Evolutionary conservation across 768 basidiomycete species (phyloP).

Genomic region (Coprinopsis marcescibilis): DNA sequence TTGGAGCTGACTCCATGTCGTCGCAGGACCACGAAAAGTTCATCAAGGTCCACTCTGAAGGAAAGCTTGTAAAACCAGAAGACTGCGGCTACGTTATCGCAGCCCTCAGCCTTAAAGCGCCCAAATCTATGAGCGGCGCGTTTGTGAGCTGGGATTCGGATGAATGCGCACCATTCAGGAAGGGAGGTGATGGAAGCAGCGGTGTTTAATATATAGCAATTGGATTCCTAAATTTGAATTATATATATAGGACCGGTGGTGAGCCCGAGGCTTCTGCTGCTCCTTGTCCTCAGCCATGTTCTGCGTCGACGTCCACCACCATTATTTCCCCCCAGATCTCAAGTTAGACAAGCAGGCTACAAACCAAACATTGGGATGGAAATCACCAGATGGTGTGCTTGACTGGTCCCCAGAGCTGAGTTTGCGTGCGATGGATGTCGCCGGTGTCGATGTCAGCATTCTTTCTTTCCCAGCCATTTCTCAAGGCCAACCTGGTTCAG

Average conservation of each 20-base stretch:
- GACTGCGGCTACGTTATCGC: constrained; percentile 78
- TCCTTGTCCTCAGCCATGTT: constrained; percentile 10
- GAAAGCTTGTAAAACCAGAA: constrained; percentile 71
- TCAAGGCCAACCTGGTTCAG: constrained; percentile 29
- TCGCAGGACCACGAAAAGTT: constrained; percentile 53
- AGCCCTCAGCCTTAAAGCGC: constrained; percentile 60
- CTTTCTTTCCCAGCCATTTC: constrained; percentile 61
- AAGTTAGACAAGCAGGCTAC: constrained; percentile 33
- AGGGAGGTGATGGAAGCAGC: constrained; percentile 12
- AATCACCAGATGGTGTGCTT: constrained; percentile 54
- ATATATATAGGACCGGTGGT: no score
- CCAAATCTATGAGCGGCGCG: constrained; percentile 58
- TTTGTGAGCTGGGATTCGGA: constrained; percentile 81
- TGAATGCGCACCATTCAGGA: constrained; percentile 53
- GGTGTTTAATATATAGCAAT: no score
- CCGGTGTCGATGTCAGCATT: constrained; percentile 53
- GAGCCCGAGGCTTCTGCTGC: not conserved
- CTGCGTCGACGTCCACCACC: constrained; percentile 72
- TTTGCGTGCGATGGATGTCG: constrained; percentile 55
- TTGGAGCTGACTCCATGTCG: constrained; percentile 50
- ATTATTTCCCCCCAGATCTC: constrained; percentile 55
- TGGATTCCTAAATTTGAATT: no score
- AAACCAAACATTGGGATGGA: constrained; percentile 51
- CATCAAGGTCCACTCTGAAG: constrained; percentile 48
- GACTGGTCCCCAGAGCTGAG: constrained; percentile 61